Conservation (phyloP, 169 alveolate species). For the Besnoitia besnoiti region DNA sequence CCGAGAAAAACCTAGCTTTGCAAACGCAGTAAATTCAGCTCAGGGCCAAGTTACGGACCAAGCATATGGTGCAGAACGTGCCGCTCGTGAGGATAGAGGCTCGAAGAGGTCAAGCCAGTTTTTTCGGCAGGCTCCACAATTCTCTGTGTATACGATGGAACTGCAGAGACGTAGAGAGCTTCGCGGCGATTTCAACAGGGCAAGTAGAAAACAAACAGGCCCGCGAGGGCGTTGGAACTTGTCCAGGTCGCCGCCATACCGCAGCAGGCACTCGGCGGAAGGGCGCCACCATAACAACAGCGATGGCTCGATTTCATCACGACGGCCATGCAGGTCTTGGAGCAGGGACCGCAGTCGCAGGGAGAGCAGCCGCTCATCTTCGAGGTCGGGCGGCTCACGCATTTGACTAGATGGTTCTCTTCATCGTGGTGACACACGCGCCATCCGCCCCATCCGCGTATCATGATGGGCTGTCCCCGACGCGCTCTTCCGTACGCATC, state of each 20-base stretch:
- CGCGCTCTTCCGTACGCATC: too few species aligned
- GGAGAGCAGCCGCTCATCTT: background rate
- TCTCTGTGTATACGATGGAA: background rate
- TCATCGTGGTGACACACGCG: too few species aligned
- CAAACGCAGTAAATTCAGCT: too few species aligned
- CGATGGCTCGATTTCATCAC: background rate
- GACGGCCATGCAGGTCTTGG: background rate
- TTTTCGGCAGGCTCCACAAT: background rate
- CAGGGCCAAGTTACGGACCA: too few species aligned
- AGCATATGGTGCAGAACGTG: too few species aligned
- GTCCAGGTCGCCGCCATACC: background rate
- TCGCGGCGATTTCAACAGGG: background rate
- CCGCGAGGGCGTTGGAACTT: slow-evolving; percentile 1
- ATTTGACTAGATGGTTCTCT: too few species aligned
- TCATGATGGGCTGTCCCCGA: too few species aligned
- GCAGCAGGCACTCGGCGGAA: background rate
- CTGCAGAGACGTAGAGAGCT: slow-evolving; percentile 26
- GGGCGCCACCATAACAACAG: background rate
- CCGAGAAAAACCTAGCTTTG: too few species aligned
- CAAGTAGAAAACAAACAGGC: background rate
- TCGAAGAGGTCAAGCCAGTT: too few species aligned
- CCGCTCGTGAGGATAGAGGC: too few species aligned
- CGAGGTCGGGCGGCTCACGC: background rate
- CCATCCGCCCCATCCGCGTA: too few species aligned
- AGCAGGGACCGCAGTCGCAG: background rate